A percentile compares a stretch with the other conserved stretches of the same genome.
Conservation (phyloP, 2,329 filamentous ascomycete genomes). For the Cladosporium sp. region DNA sequence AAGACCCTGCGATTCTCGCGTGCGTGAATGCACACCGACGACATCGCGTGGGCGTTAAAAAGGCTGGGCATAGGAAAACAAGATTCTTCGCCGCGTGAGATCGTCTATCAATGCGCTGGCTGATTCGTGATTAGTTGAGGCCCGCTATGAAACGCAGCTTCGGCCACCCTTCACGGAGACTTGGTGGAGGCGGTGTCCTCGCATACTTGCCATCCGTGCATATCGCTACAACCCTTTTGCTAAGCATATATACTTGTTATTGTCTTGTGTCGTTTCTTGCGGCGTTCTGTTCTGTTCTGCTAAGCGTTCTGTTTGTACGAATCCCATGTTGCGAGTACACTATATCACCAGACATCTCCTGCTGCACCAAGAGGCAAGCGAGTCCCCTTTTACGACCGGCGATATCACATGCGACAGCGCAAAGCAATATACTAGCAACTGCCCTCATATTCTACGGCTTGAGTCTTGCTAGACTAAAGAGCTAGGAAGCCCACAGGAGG, state of each 20-base stretch:
- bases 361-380: too few species aligned
- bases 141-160: too few species aligned
- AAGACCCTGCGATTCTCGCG: not conserved
- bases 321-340: too few species aligned
- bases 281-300: not conserved
- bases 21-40: constrained; percentile 4
- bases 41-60: not conserved
- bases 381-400: too few species aligned
- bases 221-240: not conserved
- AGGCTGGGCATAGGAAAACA: constrained; percentile 1
- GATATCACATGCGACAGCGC: too few species aligned
- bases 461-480: too few species aligned
- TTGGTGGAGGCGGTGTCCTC: not conserved
- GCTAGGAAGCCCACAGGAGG: too few species aligned
- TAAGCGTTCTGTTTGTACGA: not conserved
- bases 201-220: not conserved
- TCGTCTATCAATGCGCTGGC: not conserved
- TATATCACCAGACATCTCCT: too few species aligned
- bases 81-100: not conserved
- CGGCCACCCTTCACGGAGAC: not conserved
- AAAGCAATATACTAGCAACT: too few species aligned
- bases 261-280: not conserved
- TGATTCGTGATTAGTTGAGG: too few species aligned
- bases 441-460: too few species aligned
- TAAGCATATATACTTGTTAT: too few species aligned